These are phyloP conservation scores for Tuber microsphaerosporum DNA, from an alignment of 495 filamentous ascomycete genomes.

Conservation along the genomic window DNA sequence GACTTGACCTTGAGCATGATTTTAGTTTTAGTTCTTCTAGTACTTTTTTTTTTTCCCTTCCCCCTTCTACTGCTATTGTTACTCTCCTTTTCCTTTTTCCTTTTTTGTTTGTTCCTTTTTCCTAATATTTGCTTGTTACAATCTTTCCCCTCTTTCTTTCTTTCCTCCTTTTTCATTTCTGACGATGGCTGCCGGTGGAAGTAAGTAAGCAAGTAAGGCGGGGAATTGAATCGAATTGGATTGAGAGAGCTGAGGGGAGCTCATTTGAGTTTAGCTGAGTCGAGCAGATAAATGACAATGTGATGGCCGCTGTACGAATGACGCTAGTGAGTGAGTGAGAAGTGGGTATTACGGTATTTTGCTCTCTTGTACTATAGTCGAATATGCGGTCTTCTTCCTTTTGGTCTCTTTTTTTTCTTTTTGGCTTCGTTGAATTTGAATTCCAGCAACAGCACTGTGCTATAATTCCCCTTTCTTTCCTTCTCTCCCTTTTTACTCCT, in stretches of 20 bases:
- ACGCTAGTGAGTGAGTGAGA: neutral
- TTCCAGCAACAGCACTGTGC: neutral
- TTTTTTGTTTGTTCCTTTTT: conserved; percentile 12
- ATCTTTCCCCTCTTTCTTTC: neutral
- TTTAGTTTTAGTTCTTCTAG: neutral
- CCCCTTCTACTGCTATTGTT: conserved; percentile 11
- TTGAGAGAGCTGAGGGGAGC: neutral
- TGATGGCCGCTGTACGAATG: neutral
- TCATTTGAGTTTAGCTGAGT: neutral
- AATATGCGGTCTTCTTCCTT: neutral
- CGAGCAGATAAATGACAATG: neutral
- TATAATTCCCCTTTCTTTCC: neutral
- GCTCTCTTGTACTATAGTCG: too few relatives aligned
- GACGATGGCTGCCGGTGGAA: conserved; percentile 15
- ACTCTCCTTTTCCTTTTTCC: conserved; percentile 14
- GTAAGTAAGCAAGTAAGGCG: conserved; percentile 5
- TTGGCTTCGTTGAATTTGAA: neutral
- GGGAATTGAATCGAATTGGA: neutral
- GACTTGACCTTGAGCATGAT: neutral
- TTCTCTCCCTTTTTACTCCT: neutral
- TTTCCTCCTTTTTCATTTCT: neutral
- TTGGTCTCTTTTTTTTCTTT: neutral
- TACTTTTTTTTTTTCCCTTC: conserved; percentile 18
- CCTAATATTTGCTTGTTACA: neutral
- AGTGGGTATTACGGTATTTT: neutral